Conservation (phyloP, 352 stramenopile species). For the Globisporangium lucens region DNA sequence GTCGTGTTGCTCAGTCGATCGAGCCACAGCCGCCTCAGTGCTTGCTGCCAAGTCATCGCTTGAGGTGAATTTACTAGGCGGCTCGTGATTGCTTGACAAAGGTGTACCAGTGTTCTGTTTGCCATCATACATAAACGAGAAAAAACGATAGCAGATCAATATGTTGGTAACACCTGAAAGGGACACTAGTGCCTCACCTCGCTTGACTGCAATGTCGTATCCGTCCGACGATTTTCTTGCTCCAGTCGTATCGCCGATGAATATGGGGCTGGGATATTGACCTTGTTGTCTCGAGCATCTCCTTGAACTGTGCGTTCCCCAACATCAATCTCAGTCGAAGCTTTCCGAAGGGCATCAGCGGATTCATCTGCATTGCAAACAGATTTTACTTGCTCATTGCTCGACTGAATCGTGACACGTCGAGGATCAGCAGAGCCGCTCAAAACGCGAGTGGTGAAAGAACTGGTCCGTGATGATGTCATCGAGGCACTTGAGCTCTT, state of each 20-base stretch:
- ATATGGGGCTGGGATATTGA: background rate
- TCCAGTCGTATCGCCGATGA: background rate
- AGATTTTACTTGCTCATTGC: background rate
- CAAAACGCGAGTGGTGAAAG: constrained; percentile 17
- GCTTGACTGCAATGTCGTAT: background rate
- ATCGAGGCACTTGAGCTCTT: constrained; percentile 26
- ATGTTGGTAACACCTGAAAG: background rate
- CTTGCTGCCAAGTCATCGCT: background rate
- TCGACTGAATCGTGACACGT: background rate
- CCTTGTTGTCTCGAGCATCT: background rate
- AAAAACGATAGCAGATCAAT: background rate
- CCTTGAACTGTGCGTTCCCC: constrained; percentile 5
- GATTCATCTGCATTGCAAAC: background rate
- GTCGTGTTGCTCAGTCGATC: background rate
- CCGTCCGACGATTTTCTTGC: background rate
- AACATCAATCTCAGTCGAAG: constrained; percentile 15
- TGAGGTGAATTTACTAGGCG: background rate
- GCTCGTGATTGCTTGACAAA: background rate
- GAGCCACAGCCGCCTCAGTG: background rate
- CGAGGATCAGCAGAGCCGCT: constrained; percentile 9
- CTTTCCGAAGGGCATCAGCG: background rate
- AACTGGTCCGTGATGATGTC: constrained; percentile 15
- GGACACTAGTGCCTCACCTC: background rate
- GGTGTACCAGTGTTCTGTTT: background rate
- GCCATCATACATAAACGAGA: background rate